A percentile compares a stretch with the other conserved stretches of the same genome.
These are phyloP conservation scores for Magnaporthiopsis incrustans DNA, from an alignment of 2,329 filamentous ascomycete genomes.

Conservation along the genomic window DNA sequence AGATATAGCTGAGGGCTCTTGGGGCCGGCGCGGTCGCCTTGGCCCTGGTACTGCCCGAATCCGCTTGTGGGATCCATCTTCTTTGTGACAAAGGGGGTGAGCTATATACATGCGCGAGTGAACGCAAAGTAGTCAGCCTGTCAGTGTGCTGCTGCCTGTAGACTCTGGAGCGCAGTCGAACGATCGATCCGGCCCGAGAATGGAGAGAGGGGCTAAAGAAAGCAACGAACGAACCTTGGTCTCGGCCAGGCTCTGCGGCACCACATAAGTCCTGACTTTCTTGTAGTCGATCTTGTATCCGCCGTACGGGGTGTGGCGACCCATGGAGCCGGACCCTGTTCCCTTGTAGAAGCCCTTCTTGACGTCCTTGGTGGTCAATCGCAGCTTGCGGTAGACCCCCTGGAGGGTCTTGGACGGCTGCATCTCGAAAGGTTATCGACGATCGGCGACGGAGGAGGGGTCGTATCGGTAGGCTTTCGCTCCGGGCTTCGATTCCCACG, in stretches of 20 bases:
- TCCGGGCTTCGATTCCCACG: background rate
- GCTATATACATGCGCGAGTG: constrained; percentile 33
- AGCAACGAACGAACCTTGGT: constrained; percentile 53
- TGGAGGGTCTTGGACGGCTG: constrained; percentile 60
- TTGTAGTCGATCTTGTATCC: constrained; percentile 76
- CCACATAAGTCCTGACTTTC: constrained; percentile 87
- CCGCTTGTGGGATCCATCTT: constrained; percentile 46
- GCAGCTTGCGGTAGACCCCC: constrained; percentile 63
- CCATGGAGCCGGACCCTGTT: constrained; percentile 81
- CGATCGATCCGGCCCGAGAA: background rate
- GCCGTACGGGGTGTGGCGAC: constrained; percentile 74
- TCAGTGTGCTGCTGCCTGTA: background rate
- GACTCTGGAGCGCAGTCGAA: background rate
- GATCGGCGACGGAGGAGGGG: background rate
- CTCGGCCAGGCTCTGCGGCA: constrained; percentile 58
- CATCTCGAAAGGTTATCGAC: constrained; percentile 37
- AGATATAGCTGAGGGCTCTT: constrained; percentile 56
- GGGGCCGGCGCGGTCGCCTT: constrained; percentile 43
- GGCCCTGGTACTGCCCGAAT: constrained; percentile 32
- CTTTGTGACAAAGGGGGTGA: constrained; percentile 70
- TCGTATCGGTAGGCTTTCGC: background rate
- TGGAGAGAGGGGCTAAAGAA: background rate
- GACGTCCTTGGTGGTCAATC: constrained; percentile 86
- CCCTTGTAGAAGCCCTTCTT: constrained; percentile 97
- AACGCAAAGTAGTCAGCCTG: background rate